Conservation (phyloP, 2,329 filamentous ascomycete genomes). For the Fusarium algeriense region DNA sequence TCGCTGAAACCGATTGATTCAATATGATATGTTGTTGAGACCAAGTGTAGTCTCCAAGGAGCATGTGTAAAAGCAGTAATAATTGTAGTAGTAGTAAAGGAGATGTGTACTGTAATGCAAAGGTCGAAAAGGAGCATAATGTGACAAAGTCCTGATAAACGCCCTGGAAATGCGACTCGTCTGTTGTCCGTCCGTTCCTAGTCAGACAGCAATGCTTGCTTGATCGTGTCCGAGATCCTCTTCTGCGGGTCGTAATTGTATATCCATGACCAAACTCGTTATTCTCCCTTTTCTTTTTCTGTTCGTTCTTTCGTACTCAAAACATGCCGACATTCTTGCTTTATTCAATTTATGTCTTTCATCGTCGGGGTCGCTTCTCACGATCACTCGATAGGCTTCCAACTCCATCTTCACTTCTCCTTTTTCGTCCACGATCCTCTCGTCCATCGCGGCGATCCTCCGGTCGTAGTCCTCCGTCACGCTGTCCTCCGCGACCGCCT, state of each 20-base stretch:
- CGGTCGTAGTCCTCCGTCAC: conserved; percentile 49
- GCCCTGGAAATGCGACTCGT: conserved; percentile 41
- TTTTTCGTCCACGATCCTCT: conserved; percentile 55
- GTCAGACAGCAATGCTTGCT: conserved; percentile 20
- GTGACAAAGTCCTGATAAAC: conserved; percentile 36
- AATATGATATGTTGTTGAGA: conserved; percentile 17
- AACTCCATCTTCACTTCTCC: conserved; percentile 63
- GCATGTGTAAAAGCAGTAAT: conserved; percentile 36
- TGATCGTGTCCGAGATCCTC: conserved; percentile 33
- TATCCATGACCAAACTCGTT: conserved; percentile 24
- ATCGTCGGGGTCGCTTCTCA: conserved; percentile 68
- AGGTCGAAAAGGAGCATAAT: conserved; percentile 38
- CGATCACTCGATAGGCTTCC: conserved; percentile 57
- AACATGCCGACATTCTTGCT: conserved; percentile 27
- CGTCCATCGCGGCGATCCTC: conserved; percentile 51
- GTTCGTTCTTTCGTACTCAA: conserved; percentile 32
- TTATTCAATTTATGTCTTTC: conserved; percentile 39
- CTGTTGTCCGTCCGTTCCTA: conserved; percentile 21
- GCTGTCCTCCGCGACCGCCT: conserved; percentile 51
- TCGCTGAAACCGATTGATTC: conserved; percentile 11
- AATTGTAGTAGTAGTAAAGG: conserved; percentile 45
- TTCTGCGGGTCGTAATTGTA: conserved; percentile 18
- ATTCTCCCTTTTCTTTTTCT: conserved; percentile 1
- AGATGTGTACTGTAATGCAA: conserved; percentile 41
- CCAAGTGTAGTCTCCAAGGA: conserved; percentile 14